Evolutionary conservation across 1,284 basidiomycete species (phyloP).

Genomic region (Leccinum solheimii): DNA sequence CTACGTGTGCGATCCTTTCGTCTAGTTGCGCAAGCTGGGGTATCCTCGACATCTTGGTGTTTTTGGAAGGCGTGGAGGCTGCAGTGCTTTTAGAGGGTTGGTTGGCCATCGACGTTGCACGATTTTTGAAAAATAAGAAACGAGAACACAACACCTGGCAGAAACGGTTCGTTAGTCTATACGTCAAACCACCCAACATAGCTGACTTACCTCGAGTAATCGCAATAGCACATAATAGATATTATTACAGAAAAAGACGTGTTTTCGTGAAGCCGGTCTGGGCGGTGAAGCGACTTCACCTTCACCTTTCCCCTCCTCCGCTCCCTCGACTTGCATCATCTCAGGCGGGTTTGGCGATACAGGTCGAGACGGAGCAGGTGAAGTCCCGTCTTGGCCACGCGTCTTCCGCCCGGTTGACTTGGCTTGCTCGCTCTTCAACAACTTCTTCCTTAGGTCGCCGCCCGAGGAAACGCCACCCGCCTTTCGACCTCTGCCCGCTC

Average conservation of each 20-base stretch:
- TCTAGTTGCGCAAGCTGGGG: constrained; percentile 19
- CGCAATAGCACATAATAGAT: constrained; percentile 86
- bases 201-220: constrained; percentile 70
- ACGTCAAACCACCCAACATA: background rate
- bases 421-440: constrained; percentile 77
- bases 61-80: constrained; percentile 35
- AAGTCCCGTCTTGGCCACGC: constrained; percentile 45
- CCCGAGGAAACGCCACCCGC: constrained; percentile 43
- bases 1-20: constrained; percentile 36
- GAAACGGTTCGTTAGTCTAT: constrained; percentile 3
- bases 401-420: constrained; percentile 65
- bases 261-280: constrained; percentile 41
- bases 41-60: constrained; percentile 34
- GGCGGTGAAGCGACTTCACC: constrained; percentile 20
- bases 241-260: constrained; percentile 88
- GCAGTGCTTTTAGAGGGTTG: constrained; percentile 30
- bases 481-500: constrained; percentile 42
- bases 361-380: constrained; percentile 33
- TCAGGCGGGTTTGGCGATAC: constrained; percentile 56
- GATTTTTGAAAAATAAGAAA: constrained; percentile 76
- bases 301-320: constrained; percentile 31
- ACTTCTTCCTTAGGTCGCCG: constrained; percentile 69
- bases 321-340: constrained; percentile 40
- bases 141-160: constrained; percentile 82
- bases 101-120: constrained; percentile 53